Conservation (phyloP, 768 basidiomycete species). For the Kwoniella mangroviensis region DNA sequence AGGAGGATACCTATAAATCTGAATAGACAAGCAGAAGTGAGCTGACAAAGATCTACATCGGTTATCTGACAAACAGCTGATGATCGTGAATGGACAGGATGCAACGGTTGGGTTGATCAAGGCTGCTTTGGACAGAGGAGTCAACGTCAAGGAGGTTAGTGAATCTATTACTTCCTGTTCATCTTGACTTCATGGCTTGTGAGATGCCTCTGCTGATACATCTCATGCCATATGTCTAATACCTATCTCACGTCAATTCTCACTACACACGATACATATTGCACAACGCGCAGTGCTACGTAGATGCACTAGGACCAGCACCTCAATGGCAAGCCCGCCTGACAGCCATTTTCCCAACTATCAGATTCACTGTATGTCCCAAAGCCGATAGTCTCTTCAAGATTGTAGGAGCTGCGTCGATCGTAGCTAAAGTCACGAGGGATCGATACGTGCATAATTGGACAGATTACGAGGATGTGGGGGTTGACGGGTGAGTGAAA, state of each 20-base stretch:
- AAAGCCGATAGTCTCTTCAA: constrained; percentile 97
- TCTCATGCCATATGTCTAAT: too few species aligned
- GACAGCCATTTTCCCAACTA: constrained; percentile 76
- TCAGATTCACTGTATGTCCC: constrained; percentile 82
- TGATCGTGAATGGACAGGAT: constrained; percentile 67
- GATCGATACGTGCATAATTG: constrained; percentile 88
- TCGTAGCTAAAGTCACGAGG: constrained; percentile 93
- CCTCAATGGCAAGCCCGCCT: constrained; percentile 83
- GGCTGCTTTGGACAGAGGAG: constrained; percentile 77
- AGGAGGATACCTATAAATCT: constrained; percentile 80
- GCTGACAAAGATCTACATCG: not conserved
- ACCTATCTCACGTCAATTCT: too few species aligned
- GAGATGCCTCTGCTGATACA: too few species aligned
- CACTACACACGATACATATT: not conserved
- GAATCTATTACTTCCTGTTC: not conserved
- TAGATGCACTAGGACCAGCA: constrained; percentile 90
- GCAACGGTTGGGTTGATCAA: constrained; percentile 88
- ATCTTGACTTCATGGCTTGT: not conserved
- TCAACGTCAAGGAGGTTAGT: constrained; percentile 75
- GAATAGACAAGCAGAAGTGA: constrained; percentile 56
- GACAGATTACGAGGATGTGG: constrained; percentile 59
- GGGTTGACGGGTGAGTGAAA: constrained; percentile 22
- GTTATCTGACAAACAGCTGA: not conserved
- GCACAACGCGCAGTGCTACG: constrained; percentile 55
- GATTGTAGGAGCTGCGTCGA: constrained; percentile 94